These are phyloP conservation scores for Persicaria tinctoria DNA, from an alignment of 148 eudicot genomes.

Conservation along the genomic window DNA sequence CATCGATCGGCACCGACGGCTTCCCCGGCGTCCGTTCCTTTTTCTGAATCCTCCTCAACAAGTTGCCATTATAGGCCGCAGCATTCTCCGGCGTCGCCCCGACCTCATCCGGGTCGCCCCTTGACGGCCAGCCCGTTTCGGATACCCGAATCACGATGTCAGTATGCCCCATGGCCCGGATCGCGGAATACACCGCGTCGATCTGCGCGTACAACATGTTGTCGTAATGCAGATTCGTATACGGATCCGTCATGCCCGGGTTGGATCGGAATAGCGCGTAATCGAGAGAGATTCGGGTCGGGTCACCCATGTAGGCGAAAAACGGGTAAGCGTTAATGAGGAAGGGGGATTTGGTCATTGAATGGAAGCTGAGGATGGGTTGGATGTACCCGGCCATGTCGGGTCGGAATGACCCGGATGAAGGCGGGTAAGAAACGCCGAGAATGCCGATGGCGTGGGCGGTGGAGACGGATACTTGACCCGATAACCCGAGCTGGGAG, in stretches of 20 bases:
- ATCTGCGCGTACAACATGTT: conserved; percentile 90
- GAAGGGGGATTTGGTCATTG: conserved; percentile 52
- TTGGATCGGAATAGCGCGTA: conserved; percentile 67
- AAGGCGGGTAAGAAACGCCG: conserved; percentile 64
- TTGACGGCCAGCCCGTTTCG: conserved; percentile 95
- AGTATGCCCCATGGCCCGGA: conserved; percentile 55
- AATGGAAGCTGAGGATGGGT: conserved; percentile 59
- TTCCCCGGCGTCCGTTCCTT: conserved; percentile 68
- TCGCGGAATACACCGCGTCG: conserved; percentile 79
- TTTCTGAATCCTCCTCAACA: conserved; percentile 43
- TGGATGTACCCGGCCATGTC: conserved; percentile 49
- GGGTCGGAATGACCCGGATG: conserved; percentile 54
- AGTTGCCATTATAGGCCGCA: conserved; percentile 62
- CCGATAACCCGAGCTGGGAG: conserved; percentile 35
- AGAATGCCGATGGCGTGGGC: conserved; percentile 72
- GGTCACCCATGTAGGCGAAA: conserved; percentile 68
- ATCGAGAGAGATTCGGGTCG: conserved; percentile 39
- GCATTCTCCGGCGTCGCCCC: conserved; percentile 80
- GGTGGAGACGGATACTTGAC: conserved; percentile 54
- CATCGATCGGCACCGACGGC: conserved; percentile 55
- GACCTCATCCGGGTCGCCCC: conserved; percentile 58
- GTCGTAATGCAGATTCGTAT: conserved; percentile 55
- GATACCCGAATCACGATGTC: conserved; percentile 52
- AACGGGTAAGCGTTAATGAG: conserved; percentile 76
- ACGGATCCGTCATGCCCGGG: conserved; percentile 45